Evolutionary conservation across 805 yeast genomes (phyloP), one percentile per base, ranked within the genome.

Genomic region (Wickerhamiella brachini): DNA sequence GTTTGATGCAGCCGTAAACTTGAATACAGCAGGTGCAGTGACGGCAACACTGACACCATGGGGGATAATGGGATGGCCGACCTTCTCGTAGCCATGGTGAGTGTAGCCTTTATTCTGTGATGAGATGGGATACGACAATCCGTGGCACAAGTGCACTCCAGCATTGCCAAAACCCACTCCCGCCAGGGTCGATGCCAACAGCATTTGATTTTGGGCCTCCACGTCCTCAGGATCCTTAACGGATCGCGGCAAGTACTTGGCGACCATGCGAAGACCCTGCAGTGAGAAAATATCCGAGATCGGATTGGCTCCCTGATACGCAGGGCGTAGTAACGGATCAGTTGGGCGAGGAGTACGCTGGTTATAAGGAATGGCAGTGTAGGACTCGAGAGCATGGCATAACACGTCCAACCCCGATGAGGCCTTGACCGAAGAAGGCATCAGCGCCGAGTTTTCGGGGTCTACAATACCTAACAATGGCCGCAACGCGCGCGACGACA

Each of bases 81-180:
- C 72, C 23, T 39, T 15, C 53, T 56, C 61, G 57, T 67, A 68
- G 29, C 69, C 70, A 10, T 61, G 57, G 50, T 68, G 71, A 53
- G 58, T 59, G 56, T 68, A 68, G 7, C 61, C 59, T 46, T 59
- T 62, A 56, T 68, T 68, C 61, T 68, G 68, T 13, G 68, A 64
- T 4, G 69, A 64, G 24, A 68, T 56, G 18, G 71, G 71, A 50
- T 68, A 68, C 48, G 74, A 66, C 49, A 72, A 58, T 53, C 75
- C 70, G 57, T 66, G 67, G 64, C 74, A 65, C 51, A 71, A 57
- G 61, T 71, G 69, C 52, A 71, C 70, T 49, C 75, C 70, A 21
- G 75, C 74, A 49, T 71, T 71, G 44, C 73, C 73, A 57, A 71
- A 71, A 22, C 75, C 74, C 50, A 71, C 66, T 18, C 74, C 75